Base-by-base conservation (phyloP, 257 asterid species). In the Linderniella brevidens region DNA sequence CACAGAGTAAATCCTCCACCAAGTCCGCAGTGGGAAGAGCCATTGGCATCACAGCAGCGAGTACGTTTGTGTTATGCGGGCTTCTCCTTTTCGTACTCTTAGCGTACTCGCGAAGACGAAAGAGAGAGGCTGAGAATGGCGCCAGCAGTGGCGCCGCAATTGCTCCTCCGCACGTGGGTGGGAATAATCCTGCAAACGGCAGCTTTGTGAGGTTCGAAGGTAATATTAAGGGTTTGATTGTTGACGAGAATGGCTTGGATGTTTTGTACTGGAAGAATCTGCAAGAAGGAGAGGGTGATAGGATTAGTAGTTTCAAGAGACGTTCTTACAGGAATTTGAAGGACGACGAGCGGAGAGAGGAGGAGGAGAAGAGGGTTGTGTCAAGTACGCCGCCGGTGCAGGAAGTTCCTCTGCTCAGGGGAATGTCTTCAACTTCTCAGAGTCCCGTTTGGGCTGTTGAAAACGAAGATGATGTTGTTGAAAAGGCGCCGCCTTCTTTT, bases 221-320 rank as follows among this genome's bases (percentile, higher is more conserved):
- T 4, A 72, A 84, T 39, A 50, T 88, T 13, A 85, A 78, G 54
- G 98, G 92, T 12, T 58, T 88, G 49, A 81, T 88, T 19, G 93
- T 88, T 7, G 98, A 84, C 58, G 98, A 84, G 61, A 61, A 81
- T 55, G 98, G 98, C 0, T 48, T 90, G 73, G 98, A 90, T 57
- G 98, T 90, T 20, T 52, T 90, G 54, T 90, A 90, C 46, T 90
- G 96, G 98, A 81, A 66, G 55, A 69, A 81, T 20, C 0, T 79
- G 45, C 64, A 77, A 49, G 73, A 62, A 16, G 80, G 64, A n/a
- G 75, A 67, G 5, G 55, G 48, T 8, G 65, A 25, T 25, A 25
- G 32, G 32, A 25, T 2, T 25, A 25, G 32, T 25, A 25, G 32
- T 41, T 85, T 71, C 54, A 69, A 71, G 58, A 77, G 67, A 46